phyloP scores from a whole-genome alignment of 176 grass and related monocot species.

The Aegilops bicornis region DNA sequence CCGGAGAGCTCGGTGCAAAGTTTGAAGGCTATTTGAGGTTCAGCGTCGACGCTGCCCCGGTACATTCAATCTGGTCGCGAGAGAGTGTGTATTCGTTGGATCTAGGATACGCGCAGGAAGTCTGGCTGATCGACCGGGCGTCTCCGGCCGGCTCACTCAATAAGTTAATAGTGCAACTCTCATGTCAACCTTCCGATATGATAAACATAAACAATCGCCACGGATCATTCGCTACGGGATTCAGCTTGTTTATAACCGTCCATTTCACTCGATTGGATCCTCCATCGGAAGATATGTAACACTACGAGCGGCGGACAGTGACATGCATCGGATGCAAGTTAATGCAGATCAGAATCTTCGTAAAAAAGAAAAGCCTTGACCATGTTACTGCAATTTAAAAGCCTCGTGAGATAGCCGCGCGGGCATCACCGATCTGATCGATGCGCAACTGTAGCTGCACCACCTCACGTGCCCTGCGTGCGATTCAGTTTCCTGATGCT shows the following conservation, averaged over 20 bases:
- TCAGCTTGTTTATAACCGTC: neutral
- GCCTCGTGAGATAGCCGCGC: neutral
- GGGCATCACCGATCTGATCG: conserved; percentile 27
- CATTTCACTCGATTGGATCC: neutral
- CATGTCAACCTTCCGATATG: neutral
- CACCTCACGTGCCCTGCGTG: conserved; percentile 17
- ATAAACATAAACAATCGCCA: neutral
- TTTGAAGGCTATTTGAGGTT: too few relatives aligned
- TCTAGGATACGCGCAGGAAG: neutral
- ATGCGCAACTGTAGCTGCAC: conserved; percentile 42
- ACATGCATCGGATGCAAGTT: neutral
- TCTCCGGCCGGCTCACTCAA: neutral
- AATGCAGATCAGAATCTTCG: conserved; percentile 49
- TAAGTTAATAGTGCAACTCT: neutral
- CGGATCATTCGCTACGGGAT: neutral
- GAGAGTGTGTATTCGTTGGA: neutral
- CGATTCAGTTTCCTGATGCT: neutral
- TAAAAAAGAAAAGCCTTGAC: neutral
- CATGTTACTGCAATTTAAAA: conserved; percentile 27
- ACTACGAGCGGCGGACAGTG: neutral
- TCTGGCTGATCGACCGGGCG: neutral
- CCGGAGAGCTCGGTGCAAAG: too few relatives aligned
- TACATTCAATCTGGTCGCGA: neutral
- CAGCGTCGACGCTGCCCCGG: too few relatives aligned
- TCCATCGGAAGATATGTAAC: neutral